phyloP scores from a whole-genome alignment of 225 moss, liverwort and hornwort genomes.

The Lunularia cruciata region DNA sequence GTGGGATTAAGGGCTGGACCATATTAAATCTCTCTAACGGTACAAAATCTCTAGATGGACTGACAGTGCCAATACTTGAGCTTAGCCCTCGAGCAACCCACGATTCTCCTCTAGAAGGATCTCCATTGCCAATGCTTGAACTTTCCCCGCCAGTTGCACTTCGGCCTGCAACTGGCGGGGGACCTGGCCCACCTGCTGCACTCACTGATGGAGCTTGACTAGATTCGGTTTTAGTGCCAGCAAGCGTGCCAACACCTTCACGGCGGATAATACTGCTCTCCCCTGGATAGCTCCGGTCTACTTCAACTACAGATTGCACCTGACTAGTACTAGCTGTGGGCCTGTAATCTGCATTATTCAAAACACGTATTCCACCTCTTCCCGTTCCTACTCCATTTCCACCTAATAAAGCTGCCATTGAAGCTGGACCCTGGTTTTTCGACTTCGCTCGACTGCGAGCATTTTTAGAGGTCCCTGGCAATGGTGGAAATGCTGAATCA shows the following conservation, averaged over 20 bases:
- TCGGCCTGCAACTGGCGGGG: constrained; percentile 41
- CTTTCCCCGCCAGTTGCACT: constrained; percentile 44
- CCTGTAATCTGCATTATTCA: constrained; percentile 62
- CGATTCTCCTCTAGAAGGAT: constrained; percentile 3
- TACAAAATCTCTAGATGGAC: not conserved
- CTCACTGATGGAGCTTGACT: constrained; percentile 38
- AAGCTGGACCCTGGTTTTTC: constrained; percentile 61
- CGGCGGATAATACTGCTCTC: constrained; percentile 36
- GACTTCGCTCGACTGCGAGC: constrained; percentile 63
- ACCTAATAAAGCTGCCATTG: constrained; percentile 78
- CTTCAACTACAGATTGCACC: constrained; percentile 25
- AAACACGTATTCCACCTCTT: constrained; percentile 57
- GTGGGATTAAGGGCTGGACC: constrained; percentile 21
- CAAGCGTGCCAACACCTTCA: constrained; percentile 38
- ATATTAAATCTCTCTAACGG: constrained; percentile 1
- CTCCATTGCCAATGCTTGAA: constrained; percentile 37
- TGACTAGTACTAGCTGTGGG: constrained; percentile 40
- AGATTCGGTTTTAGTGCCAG: constrained; percentile 34
- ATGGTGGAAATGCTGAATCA: constrained; percentile 90
- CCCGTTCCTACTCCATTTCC: constrained; percentile 40
- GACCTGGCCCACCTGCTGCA: constrained; percentile 43
- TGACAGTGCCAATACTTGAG: constrained; percentile 33
- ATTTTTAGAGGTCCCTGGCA: constrained; percentile 67
- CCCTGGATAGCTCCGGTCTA: not conserved
- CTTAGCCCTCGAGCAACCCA: constrained; percentile 22